Evolutionary conservation across 768 basidiomycete genomes (phyloP), one percentile per base, ranked within the genome.

Genomic region (Coprinopsis strossmayeri): DNA sequence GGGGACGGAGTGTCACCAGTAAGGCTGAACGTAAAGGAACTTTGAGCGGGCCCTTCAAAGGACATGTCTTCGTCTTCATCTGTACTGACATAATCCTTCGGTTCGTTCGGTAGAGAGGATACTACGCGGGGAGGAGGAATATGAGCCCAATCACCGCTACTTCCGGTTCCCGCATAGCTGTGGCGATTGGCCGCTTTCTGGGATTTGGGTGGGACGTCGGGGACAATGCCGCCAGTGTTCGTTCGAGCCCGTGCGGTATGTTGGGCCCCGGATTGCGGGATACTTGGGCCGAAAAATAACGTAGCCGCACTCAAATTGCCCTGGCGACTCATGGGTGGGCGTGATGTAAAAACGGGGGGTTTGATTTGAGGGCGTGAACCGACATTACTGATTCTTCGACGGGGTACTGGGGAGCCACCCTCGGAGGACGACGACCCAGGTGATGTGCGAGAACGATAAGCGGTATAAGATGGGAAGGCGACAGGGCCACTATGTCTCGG

Each of bases 241-340:
- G 62, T 65, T 40, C 70, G 63, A 20, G 67, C n/a, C n/a, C n/a
- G n/a, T n/a, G n/a, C n/a, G n/a, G n/a, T n/a, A n/a, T n/a, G n/a
- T n/a, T n/a, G n/a, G n/a, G n/a, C n/a, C n/a, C n/a, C n/a, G 18
- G 43, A 20, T 34, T 60, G 56, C 15, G 69, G 63, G 51, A 82
- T 80, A 34, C 72, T 50, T 34, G 81, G 80, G 3, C 83, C 84
- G 57, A 87, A 87, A 62, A 87, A 86, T 10, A 84, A 64, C 0
- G 83, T 79, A 15, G 81, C 82, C n/a, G 70, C 64, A 49, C 69
- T 69, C 1, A 78, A 75, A 55, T 77, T 82, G 18, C 81, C 70
- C 17, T 78, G 70, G 28, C 84, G 77, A 39, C 61, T 72, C 34
- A 80, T 59, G 0, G 75, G 66, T 12, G 64, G 59, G 23, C 73